phyloP scores from a whole-genome alignment of 2,329 filamentous ascomycete species.

The Penicillium frequentans region DNA sequence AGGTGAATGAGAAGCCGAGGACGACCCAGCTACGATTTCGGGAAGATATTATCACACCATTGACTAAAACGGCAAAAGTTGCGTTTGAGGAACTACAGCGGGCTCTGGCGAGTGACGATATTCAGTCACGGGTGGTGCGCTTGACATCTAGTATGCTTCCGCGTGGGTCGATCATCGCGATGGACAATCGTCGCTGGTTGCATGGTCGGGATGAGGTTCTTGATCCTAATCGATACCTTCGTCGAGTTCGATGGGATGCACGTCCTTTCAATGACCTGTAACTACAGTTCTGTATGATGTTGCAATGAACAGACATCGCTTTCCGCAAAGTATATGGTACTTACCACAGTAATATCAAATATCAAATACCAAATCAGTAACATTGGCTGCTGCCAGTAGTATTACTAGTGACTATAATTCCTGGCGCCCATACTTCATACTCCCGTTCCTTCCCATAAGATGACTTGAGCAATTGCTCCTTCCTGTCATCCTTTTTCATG shows the following conservation, averaged over 20 bases:
- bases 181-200: conserved; percentile 10
- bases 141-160: neutral
- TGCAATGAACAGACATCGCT: neutral
- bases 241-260: conserved; percentile 10
- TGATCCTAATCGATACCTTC: conserved; percentile 6
- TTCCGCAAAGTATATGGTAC: too few relatives aligned
- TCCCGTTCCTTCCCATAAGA: too few relatives aligned
- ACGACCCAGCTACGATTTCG: conserved; percentile 14
- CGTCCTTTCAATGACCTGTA: neutral
- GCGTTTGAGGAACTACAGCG: conserved; percentile 33
- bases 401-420: too few relatives aligned
- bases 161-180: conserved; percentile 2
- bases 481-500: neutral
- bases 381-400: too few relatives aligned
- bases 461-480: neutral
- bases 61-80: conserved; percentile 22
- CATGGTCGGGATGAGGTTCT: conserved; percentile 5
- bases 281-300: neutral
- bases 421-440: too few relatives aligned
- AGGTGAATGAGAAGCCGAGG: neutral
- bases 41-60: conserved; percentile 30
- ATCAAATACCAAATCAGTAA: too few relatives aligned
- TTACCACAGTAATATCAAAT: too few relatives aligned
- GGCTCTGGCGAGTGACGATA: neutral
- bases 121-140: neutral